Evolutionary conservation across 176 grass and related monocot species (phyloP), one percentile per base, ranked within the genome.

Genomic region (Rhipidocladum racemiflorum): DNA sequence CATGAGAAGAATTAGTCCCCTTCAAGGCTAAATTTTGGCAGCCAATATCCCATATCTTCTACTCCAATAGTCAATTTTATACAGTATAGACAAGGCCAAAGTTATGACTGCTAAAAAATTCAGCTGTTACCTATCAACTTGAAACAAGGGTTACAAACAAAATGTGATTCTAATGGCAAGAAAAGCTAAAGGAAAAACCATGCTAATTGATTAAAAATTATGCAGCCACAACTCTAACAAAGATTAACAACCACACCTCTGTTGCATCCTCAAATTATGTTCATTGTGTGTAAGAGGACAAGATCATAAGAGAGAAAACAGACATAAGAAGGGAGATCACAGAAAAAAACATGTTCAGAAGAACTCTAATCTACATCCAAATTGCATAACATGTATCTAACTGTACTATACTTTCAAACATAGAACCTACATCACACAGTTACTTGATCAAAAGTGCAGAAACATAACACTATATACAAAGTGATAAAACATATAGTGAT

Each of bases 1-100:
- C 23, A 32, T 81, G 59, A 84, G 64, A 70, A 42, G 42, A 59
- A 69, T 69, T 29, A 3, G 16, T 11, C 1, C 25, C 57, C 76
- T 77, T 38, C 23, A 60, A 82, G 8, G 7, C 35, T 70, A 82
- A 38, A 61, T 49, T 51, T 74, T 48, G 38, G 46, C 74, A 73
- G 12, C n/a, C 17, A 79, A 53, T 46, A 66, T 60, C 72, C 25
- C 29, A 40, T 38, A 79, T 27, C 21, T 55, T 44, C 24, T 39
- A 32, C 15, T 70, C 10, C 39, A 28, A 51, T 85, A 75, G 23
- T 61, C 27, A 50, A 74, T 65, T 72, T 59, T 79, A 54, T 48
- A 44, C 45, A 65, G 20, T 45, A 18, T 35, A 60, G 39, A 67
- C 48, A 61, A 76, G 74, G 21, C 24, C 8, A 15, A 76, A 61